A percentile compares a stretch with the other conserved stretches of the same genome.
Evolutionary conservation across 2,329 filamentous ascomycete genomes (phyloP).

Genomic region (Aspergillus sp.): DNA sequence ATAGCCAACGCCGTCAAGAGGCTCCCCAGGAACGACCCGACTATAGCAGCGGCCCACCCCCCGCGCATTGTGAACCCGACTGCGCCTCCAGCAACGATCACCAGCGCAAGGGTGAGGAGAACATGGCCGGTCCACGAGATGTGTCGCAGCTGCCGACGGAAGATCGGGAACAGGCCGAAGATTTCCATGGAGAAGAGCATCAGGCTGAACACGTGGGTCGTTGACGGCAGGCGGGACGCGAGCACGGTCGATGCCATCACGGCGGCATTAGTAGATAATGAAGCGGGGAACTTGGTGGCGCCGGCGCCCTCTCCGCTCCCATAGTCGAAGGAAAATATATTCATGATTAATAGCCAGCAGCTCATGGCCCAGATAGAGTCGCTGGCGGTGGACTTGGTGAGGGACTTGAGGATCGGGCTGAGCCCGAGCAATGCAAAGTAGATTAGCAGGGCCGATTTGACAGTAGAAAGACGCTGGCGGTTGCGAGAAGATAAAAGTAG

Average conservation of each 20-base stretch:
- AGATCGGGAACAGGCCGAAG: slow-evolving; percentile 95
- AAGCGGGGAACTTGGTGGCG: slow-evolving; percentile 45
- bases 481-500: slow-evolving; percentile 44
- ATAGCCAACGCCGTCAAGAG: slow-evolving; percentile 67
- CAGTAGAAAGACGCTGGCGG: slow-evolving; percentile 62
- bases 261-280: slow-evolving; percentile 86
- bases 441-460: slow-evolving; percentile 87
- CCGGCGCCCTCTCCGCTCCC: slow-evolving; percentile 47
- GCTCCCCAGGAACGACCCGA: slow-evolving; percentile 69
- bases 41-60: slow-evolving; percentile 47
- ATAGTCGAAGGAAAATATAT: slow-evolving; percentile 98
- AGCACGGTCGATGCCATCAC: slow-evolving; percentile 94
- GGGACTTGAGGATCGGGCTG: slow-evolving; percentile 88
- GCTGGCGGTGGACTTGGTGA: slow-evolving; percentile 83
- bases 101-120: slow-evolving; percentile 62
- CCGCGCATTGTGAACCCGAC: slow-evolving; percentile 54
- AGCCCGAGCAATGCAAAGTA: slow-evolving; percentile 86
- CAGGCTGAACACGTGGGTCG: slow-evolving; percentile 87
- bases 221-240: slow-evolving; percentile 77
- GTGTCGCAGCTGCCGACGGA: slow-evolving; percentile 76
- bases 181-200: slow-evolving; percentile 96
- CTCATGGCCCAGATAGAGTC: slow-evolving; percentile 98
- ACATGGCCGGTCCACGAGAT: slow-evolving; percentile 75
- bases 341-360: slow-evolving; percentile 84
- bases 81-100: slow-evolving; percentile 70